Percentiles rank a stretch among this genome's conserved stretches.
These are phyloP conservation scores for Chrysanthemum lavandulifolium DNA, from an alignment of 129 eudicot species.

Conservation along the genomic window DNA sequence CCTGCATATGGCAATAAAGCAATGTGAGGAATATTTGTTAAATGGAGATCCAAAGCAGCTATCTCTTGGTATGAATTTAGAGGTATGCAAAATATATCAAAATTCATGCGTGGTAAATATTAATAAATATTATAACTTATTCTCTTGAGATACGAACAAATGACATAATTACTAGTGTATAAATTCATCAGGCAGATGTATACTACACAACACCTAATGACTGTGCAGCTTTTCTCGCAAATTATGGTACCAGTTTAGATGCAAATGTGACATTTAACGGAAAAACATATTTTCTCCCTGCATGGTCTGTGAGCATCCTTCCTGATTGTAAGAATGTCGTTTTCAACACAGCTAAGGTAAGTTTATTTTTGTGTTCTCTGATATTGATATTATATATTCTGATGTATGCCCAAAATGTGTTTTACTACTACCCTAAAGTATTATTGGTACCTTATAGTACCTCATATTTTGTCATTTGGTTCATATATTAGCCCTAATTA, in stretches of 20 bases:
- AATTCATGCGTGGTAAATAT: background rate
- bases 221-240: slow-evolving; percentile 86
- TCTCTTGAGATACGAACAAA: background rate
- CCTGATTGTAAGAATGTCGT: slow-evolving; percentile 70
- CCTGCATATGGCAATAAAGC: slow-evolving; percentile 71
- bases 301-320: slow-evolving; percentile 91
- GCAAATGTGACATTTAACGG: slow-evolving; percentile 76
- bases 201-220: slow-evolving; percentile 53
- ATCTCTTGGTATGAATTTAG: slow-evolving; percentile 65
- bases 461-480: too few species aligned
- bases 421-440: too few species aligned
- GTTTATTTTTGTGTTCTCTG: background rate
- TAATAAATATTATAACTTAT: background rate
- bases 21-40: slow-evolving; percentile 69
- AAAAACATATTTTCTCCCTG: slow-evolving; percentile 65
- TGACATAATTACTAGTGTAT: slow-evolving; percentile 6
- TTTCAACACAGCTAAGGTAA: slow-evolving; percentile 82
- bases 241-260: slow-evolving; percentile 49
- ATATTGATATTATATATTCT: background rate
- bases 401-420: too few species aligned
- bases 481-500: too few species aligned
- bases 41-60: slow-evolving; percentile 46
- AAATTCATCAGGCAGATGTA: slow-evolving; percentile 61
- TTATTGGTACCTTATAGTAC: too few species aligned
- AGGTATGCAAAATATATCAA: slow-evolving; percentile 40